Base-by-base conservation (phyloP, 106 monocot genomes). In the Dendrobium huoshanense region DNA sequence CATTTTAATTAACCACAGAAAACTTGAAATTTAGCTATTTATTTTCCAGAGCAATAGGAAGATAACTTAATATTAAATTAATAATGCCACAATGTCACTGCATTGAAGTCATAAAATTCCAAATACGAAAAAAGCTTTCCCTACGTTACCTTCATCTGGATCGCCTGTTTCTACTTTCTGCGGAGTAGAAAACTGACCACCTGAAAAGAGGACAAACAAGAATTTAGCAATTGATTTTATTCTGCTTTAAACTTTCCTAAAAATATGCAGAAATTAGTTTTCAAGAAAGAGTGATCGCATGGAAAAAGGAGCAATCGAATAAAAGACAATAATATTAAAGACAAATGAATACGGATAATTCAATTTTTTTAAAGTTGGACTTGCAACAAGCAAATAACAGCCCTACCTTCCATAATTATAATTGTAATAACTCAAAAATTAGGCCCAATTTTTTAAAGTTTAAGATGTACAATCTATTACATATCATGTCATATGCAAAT, bases 71-170 rank as follows among this genome's bases (percentile, higher is more conserved):
- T 20, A 43, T 13, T 9, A 43, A 19, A 6, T 13, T 27, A 37
- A 11, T 70, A 70, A 27, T n/a, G 61, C 61, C 61, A 5, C 61
- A 27, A 70, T 70, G 70, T 31, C 8, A 40, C 70, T 31, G 70
- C 70, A 70, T 0, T 2, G 37, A 31, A 37, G 2, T 70, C 74
- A 74, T 18, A 74, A 10, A 41, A 74, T 74, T 13, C 76, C 18
- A 76, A 10, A 49, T 11, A 76, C 25, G n/a, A 76, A 49, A 74
- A 19, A 3, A 55, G 33, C 29, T 61, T 67, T 54, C 17, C 27
- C 77, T 51, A 79, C 77, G 82, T 83, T 72, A 96, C 96, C 96
- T 86, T 92, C 92, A 85, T 90, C 87, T 77, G 76, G 61, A 83
- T 92, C 92, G 45, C 79, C 82, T 37, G 85, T 72, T 85, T 92